phyloP scores from a whole-genome alignment of 169 alveolate species.

The Plasmodium falciparum region DNA sequence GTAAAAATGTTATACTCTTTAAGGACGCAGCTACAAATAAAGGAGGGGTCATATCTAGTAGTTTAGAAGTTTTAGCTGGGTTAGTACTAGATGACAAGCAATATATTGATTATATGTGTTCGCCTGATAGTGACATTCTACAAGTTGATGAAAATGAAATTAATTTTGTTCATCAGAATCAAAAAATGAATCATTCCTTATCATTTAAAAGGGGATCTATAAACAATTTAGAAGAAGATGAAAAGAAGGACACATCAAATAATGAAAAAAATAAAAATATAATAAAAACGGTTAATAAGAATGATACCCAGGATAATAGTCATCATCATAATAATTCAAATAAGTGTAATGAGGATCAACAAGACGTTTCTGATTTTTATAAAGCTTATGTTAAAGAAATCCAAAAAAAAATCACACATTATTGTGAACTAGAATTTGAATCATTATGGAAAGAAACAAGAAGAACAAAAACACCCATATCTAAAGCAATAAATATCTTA shows the following conservation, averaged over 20 bases:
- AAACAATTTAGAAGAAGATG: background rate
- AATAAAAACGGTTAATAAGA: slow-evolving; percentile 30
- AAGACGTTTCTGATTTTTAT: slow-evolving; percentile 71
- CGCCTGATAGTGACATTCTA: slow-evolving; percentile 22
- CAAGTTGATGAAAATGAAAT: slow-evolving; percentile 31
- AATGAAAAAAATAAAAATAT: background rate
- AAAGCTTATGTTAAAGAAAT: slow-evolving; percentile 83
- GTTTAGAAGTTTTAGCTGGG: slow-evolving; percentile 90
- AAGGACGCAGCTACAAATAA: slow-evolving; percentile 90
- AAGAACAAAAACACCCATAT: slow-evolving; percentile 85
- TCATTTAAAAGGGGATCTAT: slow-evolving; percentile 19
- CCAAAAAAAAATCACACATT: slow-evolving; percentile 78
- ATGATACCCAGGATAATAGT: background rate
- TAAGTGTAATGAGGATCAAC: background rate
- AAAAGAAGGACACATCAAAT: background rate
- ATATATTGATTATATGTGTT: slow-evolving; percentile 75
- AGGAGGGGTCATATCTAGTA: slow-evolving; percentile 92
- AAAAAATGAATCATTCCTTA: slow-evolving; percentile 23
- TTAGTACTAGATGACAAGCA: slow-evolving; percentile 86
- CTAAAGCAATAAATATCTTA: slow-evolving; percentile 87
- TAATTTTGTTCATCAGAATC: slow-evolving; percentile 23
- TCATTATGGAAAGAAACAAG: slow-evolving; percentile 85
- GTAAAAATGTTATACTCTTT: slow-evolving; percentile 85
- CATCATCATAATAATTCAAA: background rate
- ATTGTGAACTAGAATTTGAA: slow-evolving; percentile 83